Conservation (phyloP, 2,329 filamentous ascomycete genomes). For the Ophiognomonia clavigignenti-juglandacearum region DNA sequence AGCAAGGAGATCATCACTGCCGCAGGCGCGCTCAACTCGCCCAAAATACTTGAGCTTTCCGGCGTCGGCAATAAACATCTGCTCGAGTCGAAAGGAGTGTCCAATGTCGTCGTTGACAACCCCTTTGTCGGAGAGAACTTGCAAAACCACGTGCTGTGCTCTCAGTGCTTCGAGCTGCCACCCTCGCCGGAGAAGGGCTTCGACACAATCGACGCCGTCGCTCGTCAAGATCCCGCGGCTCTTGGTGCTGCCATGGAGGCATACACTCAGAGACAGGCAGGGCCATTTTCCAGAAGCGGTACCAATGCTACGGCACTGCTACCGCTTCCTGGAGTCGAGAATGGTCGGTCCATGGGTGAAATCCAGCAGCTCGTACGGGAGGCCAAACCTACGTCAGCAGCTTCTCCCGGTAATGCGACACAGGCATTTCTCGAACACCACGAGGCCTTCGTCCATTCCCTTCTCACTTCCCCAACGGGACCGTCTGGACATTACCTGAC, state of each 20-base stretch:
- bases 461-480: not conserved
- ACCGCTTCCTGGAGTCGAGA: not conserved
- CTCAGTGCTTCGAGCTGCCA: not conserved
- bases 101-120: conserved; percentile 26
- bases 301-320: not conserved
- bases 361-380: not conserved
- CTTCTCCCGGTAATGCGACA: not conserved
- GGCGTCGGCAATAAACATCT: conserved; percentile 27
- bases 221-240: not conserved
- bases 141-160: conserved; percentile 28
- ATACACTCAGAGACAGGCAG: not conserved
- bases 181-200: conserved; percentile 12
- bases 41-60: conserved; percentile 21
- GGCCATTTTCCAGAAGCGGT: not conserved
- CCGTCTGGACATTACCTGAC: not conserved
- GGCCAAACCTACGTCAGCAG: not conserved
- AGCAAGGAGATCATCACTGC: conserved; percentile 20
- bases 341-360: not conserved
- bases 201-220: conserved; percentile 22
- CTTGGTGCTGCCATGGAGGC: not conserved
- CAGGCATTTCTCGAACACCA: not conserved
- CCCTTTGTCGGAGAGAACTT: conserved; percentile 33
- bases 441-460: not conserved
- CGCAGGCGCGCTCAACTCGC: conserved; percentile 19
- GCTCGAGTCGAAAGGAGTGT: conserved; percentile 31